Evolutionary conservation across 805 yeast species (phyloP), one percentile per base, ranked within the genome.

Genomic region (Pichia ethanolica): DNA sequence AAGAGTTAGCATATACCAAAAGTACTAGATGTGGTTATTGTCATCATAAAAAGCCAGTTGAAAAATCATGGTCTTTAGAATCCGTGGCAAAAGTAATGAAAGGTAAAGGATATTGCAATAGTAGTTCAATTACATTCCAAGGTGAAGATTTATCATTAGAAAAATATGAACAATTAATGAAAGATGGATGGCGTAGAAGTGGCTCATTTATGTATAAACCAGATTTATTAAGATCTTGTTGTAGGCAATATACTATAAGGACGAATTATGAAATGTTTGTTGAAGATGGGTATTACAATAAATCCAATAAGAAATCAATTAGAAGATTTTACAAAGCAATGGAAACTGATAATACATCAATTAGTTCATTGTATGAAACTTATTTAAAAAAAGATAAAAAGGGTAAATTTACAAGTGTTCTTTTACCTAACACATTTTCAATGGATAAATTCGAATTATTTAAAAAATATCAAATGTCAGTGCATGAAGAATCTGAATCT

Each of bases 181-280:
- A 88, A 56, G 68, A 72, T 56, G 96, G 96, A 2, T 89, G 77
- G 60, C 77, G 95, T 62, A 70, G 97, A 48, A 84, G 93, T 34
- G 97, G 97, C 0, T 62, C 66, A 2, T 85, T 79, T 54, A 46
- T 65, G 26, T 65, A 75, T 48, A 70, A 75, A 58, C 80, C 86
- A 0, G 96, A 90, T 61, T 64, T 79, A 53, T 59, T 84, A 33
- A 65, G 89, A 38, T 79, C 79, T 39, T 89, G 97, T 61, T 89
- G 97, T 58, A 73, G 90, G 25, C 74, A 82, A 63, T 87, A 79
- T 62, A 83, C 96, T 0, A 86, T 89, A 14, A 64, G 97, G 47
- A 81, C 95, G 0, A 70, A 70, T 26, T 64, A 76, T 14, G 60
- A 59, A 28, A 46, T 56, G 46, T 72, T 82, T 56, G 70, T 71